Evolutionary conservation across 306 rosid genomes (phyloP), one percentile per base, ranked within the genome.

Genomic region (Begonia loranthoides): DNA sequence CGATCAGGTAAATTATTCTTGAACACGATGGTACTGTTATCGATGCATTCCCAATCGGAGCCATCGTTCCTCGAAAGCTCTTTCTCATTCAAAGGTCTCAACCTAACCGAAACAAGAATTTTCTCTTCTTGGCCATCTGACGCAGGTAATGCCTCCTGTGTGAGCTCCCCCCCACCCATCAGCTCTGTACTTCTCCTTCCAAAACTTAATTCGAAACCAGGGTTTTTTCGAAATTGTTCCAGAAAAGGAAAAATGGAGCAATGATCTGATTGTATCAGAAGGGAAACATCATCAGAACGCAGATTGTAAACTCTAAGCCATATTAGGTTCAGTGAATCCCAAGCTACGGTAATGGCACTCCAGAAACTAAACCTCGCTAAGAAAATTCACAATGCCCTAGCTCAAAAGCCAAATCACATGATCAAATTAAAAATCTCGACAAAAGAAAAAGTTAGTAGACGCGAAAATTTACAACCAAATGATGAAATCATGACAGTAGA

Each of bases 51-150:
- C 95, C 87, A 90, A 10, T 83, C 88, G 0, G 78, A 68, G 0
- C 52, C 73, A 45, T 83, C 94, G 36, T 63, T 66, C 55, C 67
- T 74, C 4, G 58, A 22, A 17, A 21, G 56, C 49, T 85, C 99
- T 52, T 38, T 85, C 2, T 70, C 82, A 54, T 78, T 90, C 80
- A 82, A 59, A 10, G 95, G 95, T 38, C 94, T 82, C 54, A 90
- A 68, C 65, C 99, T 66, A 45, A 90, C 75, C 1, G 94, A 74
- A 59, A 82, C 95, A 17, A 79, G 64, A 39, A 90, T 74, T 9
- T 57, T 82, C 81, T 89, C 95, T 41, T 74, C 85, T 17, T 49
- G 46, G 4, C 54, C 61, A 60, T 73, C 67, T 13, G 69, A 57
- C 5, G 41, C 52, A 49, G 50, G 48, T 4, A 16, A 3, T 21